Conservation (phyloP, 139 green algal genomes). For the Chlamydomonas sp. region DNA sequence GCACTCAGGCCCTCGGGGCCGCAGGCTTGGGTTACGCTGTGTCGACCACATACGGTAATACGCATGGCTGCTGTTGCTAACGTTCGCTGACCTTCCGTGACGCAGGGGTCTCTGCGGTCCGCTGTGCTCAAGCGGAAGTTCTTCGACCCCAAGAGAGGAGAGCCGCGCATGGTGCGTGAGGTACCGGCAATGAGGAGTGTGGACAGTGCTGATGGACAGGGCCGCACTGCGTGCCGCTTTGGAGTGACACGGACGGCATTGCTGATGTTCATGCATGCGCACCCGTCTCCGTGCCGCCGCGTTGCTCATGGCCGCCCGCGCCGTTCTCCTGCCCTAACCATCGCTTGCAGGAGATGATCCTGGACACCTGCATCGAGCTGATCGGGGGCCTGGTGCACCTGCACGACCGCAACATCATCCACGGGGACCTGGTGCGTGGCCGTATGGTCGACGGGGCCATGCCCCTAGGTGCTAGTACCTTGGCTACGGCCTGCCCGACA, state of each 20-base stretch:
- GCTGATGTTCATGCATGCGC: no score
- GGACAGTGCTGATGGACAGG: neutral
- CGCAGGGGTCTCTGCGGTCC: conserved; percentile 34
- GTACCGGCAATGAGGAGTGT: neutral
- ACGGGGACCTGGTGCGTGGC: conserved; percentile 34
- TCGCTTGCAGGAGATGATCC: conserved; percentile 27
- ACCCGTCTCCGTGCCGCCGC: no score
- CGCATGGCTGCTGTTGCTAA: neutral
- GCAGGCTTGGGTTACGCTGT: no score
- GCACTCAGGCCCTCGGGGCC: no score
- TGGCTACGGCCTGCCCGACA: no score
- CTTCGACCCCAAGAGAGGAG: neutral
- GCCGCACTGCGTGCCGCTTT: neutral
- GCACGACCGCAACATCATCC: conserved; percentile 39
- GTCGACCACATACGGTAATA: no score
- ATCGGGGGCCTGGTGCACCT: conserved; percentile 33
- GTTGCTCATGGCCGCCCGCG: neutral
- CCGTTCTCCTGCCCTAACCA: no score
- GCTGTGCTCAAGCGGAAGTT: conserved; percentile 41
- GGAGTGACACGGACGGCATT: no score
- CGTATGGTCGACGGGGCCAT: no score
- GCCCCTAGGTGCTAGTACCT: no score
- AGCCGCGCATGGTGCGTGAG: conserved; percentile 17
- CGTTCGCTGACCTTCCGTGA: neutral
- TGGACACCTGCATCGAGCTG: conserved; percentile 30